Base-by-base conservation (phyloP, 2,329 filamentous ascomycete species). In the Chaetomium globosum region DNA sequence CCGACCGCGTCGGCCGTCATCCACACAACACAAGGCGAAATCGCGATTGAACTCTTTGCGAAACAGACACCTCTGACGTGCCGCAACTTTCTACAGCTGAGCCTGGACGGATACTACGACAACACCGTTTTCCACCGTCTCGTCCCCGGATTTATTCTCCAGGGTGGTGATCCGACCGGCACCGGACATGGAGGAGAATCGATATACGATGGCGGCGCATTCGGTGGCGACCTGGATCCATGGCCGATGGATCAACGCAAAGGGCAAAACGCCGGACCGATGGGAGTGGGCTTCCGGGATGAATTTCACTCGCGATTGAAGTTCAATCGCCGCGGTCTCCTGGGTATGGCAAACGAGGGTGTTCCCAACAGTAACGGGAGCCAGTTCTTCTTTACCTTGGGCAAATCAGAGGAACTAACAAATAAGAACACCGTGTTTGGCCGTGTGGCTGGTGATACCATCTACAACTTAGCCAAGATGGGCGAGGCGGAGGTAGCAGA, bases 331-430 rank as follows among this genome's bases (percentile, higher is more conserved):
- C 85, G 95, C 66, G 95, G 95, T 0, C 79, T 98, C 72, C 79
- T 99, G 71, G 95, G 91, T n/a, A 97, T 98, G 93, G 95, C 95
- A 31, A 98, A 98, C 77, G 89, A 91, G 67, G 89, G 93, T 54
- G 80, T 80, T 59, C 84, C 85, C 33, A 83, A 93, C 73, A 91
- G 91, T 62, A 98, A 98, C 79, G 91, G 92, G 39, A 97, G 92
- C 76, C 95, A 99, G 77, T 98, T 98, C 82, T 99, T 99, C 80
- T 89, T 99, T 67, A 98, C 95, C 0, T 79, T 99, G 61, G 93
- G 87, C 68, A 93, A 89, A 74, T 83, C 93, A 28, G 88, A 92
- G 30, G 93, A 98, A 80, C 77, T 99, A 73, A 92, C 90, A 71
- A 90, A 89, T 59, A 92, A 91, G 78, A 97, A 97, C 77, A 98